Percentiles rank a stretch among this genome's conserved stretches.
phyloP scores from a whole-genome alignment of 495 filamentous ascomycete species.

The Penicillium steckii region DNA sequence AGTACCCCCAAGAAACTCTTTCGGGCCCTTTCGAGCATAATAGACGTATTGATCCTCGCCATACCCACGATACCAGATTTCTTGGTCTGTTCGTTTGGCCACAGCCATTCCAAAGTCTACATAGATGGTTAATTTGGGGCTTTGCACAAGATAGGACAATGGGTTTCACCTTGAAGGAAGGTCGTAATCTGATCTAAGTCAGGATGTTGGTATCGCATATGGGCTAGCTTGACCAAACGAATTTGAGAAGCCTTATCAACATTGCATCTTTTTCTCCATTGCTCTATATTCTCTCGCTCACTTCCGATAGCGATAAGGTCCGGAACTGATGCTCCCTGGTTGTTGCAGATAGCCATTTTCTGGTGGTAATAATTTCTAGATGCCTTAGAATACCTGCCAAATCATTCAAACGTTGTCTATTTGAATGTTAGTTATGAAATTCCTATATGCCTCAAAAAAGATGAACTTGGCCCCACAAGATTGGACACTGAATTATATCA shows the following conservation, averaged over 20 bases:
- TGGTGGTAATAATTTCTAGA: background rate
- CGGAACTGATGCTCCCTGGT: constrained; percentile 36
- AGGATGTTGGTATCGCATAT: constrained; percentile 53
- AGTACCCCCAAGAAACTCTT: constrained; percentile 53
- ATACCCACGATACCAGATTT: constrained; percentile 59
- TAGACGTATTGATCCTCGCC: constrained; percentile 59
- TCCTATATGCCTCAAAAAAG: no score
- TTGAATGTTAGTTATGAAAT: no score
- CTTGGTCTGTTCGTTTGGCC: constrained; percentile 40
- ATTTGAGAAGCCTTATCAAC: constrained; percentile 39
- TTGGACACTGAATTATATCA: no score
- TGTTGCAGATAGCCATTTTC: constrained; percentile 17
- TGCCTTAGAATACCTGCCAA: background rate
- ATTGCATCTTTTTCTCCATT: constrained; percentile 35
- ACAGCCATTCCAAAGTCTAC: constrained; percentile 58
- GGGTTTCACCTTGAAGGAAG: constrained; percentile 27
- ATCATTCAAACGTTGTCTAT: no score
- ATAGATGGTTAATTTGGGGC: background rate
- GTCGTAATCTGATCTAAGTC: constrained; percentile 42
- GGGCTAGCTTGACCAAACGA: constrained; percentile 38
- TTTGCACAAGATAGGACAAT: background rate
- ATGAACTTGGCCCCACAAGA: no score
- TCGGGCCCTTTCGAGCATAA: constrained; percentile 45
- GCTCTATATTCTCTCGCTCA: constrained; percentile 22
- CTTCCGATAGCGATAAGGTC: constrained; percentile 36